Evolutionary conservation across 108 stramenopile genomes (phyloP).

Genomic region (Tribonema minus): DNA sequence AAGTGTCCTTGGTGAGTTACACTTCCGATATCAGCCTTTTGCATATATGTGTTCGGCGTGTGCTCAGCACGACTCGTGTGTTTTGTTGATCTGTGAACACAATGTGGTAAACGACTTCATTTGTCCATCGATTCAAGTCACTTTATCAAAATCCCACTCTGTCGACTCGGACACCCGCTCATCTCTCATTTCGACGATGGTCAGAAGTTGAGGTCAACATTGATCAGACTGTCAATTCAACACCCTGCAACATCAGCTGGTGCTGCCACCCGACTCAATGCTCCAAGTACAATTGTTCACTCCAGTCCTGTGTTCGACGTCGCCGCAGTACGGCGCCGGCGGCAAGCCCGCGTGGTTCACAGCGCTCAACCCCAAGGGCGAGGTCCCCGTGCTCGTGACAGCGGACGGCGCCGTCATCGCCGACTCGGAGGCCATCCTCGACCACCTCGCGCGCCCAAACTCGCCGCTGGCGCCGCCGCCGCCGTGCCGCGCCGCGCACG

Average conservation of each 20-base stretch:
- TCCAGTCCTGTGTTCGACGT: neutral
- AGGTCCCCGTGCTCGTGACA: conserved; percentile 39
- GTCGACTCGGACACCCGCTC: neutral
- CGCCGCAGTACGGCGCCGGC: conserved; percentile 8
- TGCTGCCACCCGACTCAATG: neutral
- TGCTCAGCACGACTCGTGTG: too few species aligned
- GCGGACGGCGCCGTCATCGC: conserved; percentile 11
- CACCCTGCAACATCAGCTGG: neutral
- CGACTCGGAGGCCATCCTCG: conserved; percentile 33
- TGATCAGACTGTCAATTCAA: neutral
- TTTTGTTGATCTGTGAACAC: too few species aligned
- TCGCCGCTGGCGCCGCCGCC: neutral
- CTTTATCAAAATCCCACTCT: neutral
- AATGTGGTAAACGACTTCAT: neutral
- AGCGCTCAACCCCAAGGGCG: conserved; percentile 39
- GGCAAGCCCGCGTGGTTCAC: conserved; percentile 42
- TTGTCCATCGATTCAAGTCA: neutral
- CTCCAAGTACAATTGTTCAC: neutral
- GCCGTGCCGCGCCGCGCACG: neutral
- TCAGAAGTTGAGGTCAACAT: neutral
- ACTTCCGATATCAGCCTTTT: neutral
- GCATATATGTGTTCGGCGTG: too few species aligned
- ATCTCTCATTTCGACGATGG: neutral
- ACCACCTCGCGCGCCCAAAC: conserved; percentile 19
- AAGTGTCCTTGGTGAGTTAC: neutral